Percentiles rank a stretch among this genome's conserved stretches.
phyloP scores from a whole-genome alignment of 805 yeast species.

The Saturnispora dispora region DNA sequence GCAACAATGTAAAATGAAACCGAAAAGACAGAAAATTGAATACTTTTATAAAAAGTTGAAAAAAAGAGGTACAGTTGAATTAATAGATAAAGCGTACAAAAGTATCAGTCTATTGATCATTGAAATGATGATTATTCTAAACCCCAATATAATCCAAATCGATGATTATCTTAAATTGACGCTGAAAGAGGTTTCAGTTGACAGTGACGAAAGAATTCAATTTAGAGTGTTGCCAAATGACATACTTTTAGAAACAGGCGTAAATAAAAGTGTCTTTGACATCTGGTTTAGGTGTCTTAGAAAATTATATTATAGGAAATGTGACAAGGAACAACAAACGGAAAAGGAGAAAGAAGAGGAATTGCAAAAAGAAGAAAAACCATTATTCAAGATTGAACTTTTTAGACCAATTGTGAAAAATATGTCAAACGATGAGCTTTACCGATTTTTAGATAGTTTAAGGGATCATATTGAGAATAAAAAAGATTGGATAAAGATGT shows the following conservation, averaged over 20 bases:
- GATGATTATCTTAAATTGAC: background rate
- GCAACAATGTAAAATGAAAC: background rate
- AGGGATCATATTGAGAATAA: background rate
- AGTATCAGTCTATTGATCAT: constrained; percentile 2
- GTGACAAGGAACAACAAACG: background rate
- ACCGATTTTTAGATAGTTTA: background rate
- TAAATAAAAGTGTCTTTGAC: background rate
- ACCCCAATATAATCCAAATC: background rate
- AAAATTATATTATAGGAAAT: constrained; percentile 1
- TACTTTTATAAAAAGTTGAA: background rate
- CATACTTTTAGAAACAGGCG: background rate
- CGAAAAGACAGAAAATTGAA: background rate
- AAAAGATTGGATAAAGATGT: constrained; percentile 1
- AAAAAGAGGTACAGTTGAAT: background rate
- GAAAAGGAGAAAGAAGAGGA: background rate
- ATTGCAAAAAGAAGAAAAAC: background rate
- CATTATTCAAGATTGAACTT: background rate
- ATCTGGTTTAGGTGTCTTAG: constrained; percentile 1
- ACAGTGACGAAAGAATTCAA: background rate
- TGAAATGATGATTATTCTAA: constrained; percentile 5
- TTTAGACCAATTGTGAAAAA: background rate
- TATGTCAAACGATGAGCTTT: background rate
- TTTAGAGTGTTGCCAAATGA: background rate
- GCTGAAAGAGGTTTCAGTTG: background rate
- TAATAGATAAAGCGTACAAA: background rate